A percentile compares a stretch with the other conserved stretches of the same genome.
Evolutionary conservation across 1,284 basidiomycete genomes (phyloP).

Genomic region (Leccinum pseudoinsigne): DNA sequence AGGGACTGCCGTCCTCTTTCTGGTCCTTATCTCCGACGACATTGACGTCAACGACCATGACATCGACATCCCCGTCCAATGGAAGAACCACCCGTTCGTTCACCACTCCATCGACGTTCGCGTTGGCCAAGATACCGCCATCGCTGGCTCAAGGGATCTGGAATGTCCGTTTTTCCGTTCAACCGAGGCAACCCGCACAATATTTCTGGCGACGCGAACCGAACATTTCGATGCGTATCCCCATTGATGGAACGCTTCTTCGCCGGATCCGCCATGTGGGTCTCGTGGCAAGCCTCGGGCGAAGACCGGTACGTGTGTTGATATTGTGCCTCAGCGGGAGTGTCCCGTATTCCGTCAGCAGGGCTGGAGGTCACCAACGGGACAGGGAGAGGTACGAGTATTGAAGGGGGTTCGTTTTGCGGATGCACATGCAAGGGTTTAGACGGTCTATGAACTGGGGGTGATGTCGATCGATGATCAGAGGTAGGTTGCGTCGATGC

Average conservation of each 20-base stretch:
- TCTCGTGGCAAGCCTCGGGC: conserved; percentile 18
- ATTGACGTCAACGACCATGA: conserved; percentile 29
- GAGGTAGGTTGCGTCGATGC: neutral
- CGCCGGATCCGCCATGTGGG: conserved; percentile 13
- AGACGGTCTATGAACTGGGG: conserved; percentile 23
- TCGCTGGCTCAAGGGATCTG: neutral
- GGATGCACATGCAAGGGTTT: conserved; percentile 31
- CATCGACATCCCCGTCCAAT: conserved; percentile 21
- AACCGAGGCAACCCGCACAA: conserved; percentile 20
- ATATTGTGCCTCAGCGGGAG: conserved; percentile 29
- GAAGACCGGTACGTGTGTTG: conserved; percentile 24
- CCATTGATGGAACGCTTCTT: conserved; percentile 15
- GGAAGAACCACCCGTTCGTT: neutral
- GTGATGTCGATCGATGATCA: conserved; percentile 12
- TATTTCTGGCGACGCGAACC: conserved; percentile 34
- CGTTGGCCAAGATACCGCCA: neutral
- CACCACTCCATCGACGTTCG: neutral
- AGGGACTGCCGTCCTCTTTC: neutral
- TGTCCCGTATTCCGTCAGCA: conserved; percentile 14
- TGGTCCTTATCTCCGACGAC: conserved; percentile 10
- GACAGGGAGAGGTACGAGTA: conserved; percentile 8
- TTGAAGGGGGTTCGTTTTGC: conserved; percentile 21
- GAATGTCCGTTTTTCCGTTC: conserved; percentile 6
- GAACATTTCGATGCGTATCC: conserved; percentile 27
- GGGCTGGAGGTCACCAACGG: neutral